These are phyloP conservation scores for Backusella parvicylindrica DNA, from an alignment of 192 early-diverging fungal genomes.

Conservation along the genomic window DNA sequence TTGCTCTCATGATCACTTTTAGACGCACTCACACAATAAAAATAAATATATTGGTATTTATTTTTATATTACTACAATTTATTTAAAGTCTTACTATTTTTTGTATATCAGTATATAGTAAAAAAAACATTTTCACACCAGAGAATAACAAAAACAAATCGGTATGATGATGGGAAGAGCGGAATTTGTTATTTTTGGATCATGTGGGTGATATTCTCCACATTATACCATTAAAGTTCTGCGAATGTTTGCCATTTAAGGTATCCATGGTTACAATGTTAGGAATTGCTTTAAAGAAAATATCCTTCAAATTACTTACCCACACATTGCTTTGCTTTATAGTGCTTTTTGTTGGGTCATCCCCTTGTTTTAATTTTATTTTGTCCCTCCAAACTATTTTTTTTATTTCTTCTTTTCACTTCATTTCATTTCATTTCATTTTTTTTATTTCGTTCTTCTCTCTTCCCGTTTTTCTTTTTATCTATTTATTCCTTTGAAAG, in stretches of 20 bases:
- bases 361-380: neutral
- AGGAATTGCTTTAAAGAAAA: neutral
- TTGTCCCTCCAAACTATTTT: neutral
- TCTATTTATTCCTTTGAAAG: neutral
- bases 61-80: neutral
- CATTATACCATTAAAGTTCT: neutral
- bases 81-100: neutral
- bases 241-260: neutral
- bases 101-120: neutral
- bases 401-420: neutral
- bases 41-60: neutral
- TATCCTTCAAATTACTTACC: neutral
- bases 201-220: constrained; percentile 3
- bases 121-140: constrained; percentile 3
- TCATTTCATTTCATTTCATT: too few species aligned
- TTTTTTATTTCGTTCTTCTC: neutral
- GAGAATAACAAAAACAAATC: neutral
- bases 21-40: neutral
- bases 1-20: neutral
- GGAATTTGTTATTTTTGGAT: neutral
- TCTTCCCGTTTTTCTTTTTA: neutral
- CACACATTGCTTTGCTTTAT: constrained; percentile 1
- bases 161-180: neutral
- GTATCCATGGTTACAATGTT: neutral
- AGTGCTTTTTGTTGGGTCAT: neutral